A percentile compares a stretch with the other conserved stretches of the same genome.
Evolutionary conservation across 2,329 filamentous ascomycete species (phyloP).

Genomic region (Lachnellula hyalina): DNA sequence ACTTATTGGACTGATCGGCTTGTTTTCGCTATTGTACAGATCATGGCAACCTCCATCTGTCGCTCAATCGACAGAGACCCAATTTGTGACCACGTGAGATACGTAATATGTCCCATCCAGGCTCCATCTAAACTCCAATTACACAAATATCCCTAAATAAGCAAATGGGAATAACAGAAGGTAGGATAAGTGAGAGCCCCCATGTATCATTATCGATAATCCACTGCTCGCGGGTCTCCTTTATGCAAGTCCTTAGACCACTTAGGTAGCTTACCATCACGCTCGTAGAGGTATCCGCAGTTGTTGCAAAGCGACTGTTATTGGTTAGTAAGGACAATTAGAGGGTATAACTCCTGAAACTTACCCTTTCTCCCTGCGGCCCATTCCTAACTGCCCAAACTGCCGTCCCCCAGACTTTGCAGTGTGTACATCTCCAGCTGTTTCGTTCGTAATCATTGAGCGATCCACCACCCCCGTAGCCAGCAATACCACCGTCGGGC

Average conservation of each 20-base stretch:
- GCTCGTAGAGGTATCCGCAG: conserved; percentile 84
- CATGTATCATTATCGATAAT: conserved; percentile 27
- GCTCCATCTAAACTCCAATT: conserved; percentile 14
- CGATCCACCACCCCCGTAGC: conserved; percentile 49
- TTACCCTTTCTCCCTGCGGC: conserved; percentile 74
- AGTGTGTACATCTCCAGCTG: conserved; percentile 85
- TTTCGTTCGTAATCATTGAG: conserved; percentile 73
- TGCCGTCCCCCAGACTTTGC: conserved; percentile 78
- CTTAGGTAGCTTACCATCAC: conserved; percentile 74
- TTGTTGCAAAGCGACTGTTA: conserved; percentile 77
- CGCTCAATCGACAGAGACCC: conserved; percentile 1
- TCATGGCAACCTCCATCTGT: conserved; percentile 3
- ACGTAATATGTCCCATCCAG: conserved; percentile 7
- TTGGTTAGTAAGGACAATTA: conserved; percentile 21
- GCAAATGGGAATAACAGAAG: conserved; percentile 1
- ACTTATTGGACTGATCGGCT: neutral
- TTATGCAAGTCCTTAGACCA: conserved; percentile 68
- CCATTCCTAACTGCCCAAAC: conserved; percentile 96
- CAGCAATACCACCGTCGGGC: conserved; percentile 74
- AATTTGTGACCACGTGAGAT: conserved; percentile 9
- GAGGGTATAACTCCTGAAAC: conserved; percentile 30
- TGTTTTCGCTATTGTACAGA: neutral
- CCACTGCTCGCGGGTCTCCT: conserved; percentile 23
- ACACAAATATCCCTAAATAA: conserved; percentile 7
- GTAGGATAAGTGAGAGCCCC: neutral